Base-by-base conservation (phyloP, 2,329 filamentous ascomycete genomes). In the Paecilomyces sp. region DNA sequence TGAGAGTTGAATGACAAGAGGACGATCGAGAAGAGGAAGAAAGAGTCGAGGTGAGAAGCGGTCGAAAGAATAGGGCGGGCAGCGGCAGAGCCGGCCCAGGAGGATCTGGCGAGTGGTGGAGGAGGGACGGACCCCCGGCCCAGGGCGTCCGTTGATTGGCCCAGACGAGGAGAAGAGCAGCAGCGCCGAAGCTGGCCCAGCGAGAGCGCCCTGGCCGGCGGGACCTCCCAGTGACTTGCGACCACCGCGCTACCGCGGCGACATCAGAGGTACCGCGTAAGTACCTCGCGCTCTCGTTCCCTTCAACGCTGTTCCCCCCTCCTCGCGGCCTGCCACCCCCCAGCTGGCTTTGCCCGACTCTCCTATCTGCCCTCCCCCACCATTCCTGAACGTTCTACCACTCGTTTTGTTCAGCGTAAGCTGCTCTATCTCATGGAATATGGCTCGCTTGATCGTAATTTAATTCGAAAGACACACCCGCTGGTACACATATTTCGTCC, bases 331-430 rank as follows among this genome's bases (percentile, higher is more conserved):
- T 36, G 55, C 31, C 12, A 22, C 31, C 64, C 65, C 71, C 71
- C 67, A 69, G 68, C 70, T 70, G n/a, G 13, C 67, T 64, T 70
- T 68, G 62, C 63, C 65, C 70, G 56, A 61, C 51, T 58, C 64
- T 70, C 72, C 71, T 66, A 67, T 69, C 68, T 34, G 71, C 67
- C 66, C 67, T 67, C 66, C 69, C 61, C 64, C 64, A 64, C 67
- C 69, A 68, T 66, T 67, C 66, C 76, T 79, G 12, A 24, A 36
- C 55, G 75, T 89, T 82, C 80, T 85, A 86, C 81, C 84, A 84
- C 86, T 90, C 82, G 68, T 86, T 87, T 68, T 79, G 77, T 76
- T 85, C 85, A 77, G 73, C 74, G 51, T 55, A 58, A 56, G 52
- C 59, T 63, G 75, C 63, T 74, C 78, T 74, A 78, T 76, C 53